Conservation (phyloP, 306 rosid species). For the Cucumis hystrix region DNA sequence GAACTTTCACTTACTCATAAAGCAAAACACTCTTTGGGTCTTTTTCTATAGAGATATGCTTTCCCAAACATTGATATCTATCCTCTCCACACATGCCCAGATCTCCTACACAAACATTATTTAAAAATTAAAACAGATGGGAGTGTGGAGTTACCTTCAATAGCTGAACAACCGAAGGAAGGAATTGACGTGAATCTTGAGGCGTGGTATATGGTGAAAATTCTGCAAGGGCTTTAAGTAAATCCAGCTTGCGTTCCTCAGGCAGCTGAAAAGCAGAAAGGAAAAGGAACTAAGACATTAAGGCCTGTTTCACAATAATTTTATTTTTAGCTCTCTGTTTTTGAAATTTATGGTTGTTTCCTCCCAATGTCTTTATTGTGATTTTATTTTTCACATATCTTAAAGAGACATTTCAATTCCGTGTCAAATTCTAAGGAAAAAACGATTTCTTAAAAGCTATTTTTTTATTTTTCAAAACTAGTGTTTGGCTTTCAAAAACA, state of each 20-base stretch:
- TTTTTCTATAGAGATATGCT: not conserved
- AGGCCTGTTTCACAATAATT: no score
- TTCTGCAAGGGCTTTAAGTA: conserved; percentile 92
- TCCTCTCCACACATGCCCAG: not conserved
- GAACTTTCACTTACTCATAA: not conserved
- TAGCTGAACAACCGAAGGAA: conserved; percentile 84
- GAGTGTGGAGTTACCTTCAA: conserved; percentile 40
- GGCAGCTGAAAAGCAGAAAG: conserved; percentile 49
- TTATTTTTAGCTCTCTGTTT: no score
- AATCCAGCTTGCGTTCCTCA: conserved; percentile 81
- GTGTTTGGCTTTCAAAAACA: no score
- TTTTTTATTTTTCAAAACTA: no score
- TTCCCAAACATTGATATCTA: not conserved
- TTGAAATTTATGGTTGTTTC: no score
- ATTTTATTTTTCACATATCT: no score
- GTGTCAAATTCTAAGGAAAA: no score
- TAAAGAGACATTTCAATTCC: no score
- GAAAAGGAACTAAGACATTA: not conserved
- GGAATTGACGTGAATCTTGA: conserved; percentile 94
- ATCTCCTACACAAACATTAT: not conserved
- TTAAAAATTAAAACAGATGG: not conserved
- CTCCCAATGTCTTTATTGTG: no score
- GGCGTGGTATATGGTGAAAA: conserved; percentile 80
- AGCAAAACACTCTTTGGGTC: not conserved
- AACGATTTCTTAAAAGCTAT: no score